A percentile compares a stretch with the other conserved stretches of the same genome.
Evolutionary conservation across 306 rosid species (phyloP).

Genomic region (Vicia sativa): DNA sequence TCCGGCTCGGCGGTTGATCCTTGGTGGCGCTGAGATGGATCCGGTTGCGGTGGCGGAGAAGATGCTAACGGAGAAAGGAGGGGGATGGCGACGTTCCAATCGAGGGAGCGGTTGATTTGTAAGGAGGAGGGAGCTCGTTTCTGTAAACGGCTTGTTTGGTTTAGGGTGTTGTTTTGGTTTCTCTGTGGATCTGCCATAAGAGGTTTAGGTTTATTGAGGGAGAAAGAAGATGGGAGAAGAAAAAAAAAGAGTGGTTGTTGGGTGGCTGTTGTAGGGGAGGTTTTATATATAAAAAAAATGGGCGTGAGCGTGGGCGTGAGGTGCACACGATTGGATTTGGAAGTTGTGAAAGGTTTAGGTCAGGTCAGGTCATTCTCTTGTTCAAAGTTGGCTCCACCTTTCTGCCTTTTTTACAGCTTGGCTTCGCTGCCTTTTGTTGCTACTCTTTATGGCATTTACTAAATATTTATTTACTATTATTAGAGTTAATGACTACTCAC

Average conservation of each 20-base stretch:
- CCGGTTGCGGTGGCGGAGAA: slow-evolving; percentile 62
- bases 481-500: too few species aligned
- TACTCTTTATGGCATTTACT: too few species aligned
- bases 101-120: slow-evolving; percentile 55
- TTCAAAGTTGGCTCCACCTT: not conserved
- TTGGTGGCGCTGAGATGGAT: slow-evolving; percentile 37
- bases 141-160: slow-evolving; percentile 73
- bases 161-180: slow-evolving; percentile 4
- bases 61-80: slow-evolving; percentile 71
- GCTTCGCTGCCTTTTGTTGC: too few species aligned
- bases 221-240: not conserved
- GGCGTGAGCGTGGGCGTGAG: not conserved
- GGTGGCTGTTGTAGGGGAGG: not conserved
- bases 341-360: not conserved
- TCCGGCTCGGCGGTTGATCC: slow-evolving; percentile 42
- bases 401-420: not conserved
- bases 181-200: slow-evolving; percentile 60
- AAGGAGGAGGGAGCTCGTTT: slow-evolving; percentile 80
- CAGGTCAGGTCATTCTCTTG: not conserved
- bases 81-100: slow-evolving; percentile 95
- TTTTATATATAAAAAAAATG: not conserved
- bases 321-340: slow-evolving; percentile 10
- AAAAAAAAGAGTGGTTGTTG: not conserved
- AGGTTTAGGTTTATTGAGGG: not conserved
- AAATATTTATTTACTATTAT: too few species aligned